Conservation (phyloP, 495 filamentous ascomycete species). For the Viridothelium virens region DNA sequence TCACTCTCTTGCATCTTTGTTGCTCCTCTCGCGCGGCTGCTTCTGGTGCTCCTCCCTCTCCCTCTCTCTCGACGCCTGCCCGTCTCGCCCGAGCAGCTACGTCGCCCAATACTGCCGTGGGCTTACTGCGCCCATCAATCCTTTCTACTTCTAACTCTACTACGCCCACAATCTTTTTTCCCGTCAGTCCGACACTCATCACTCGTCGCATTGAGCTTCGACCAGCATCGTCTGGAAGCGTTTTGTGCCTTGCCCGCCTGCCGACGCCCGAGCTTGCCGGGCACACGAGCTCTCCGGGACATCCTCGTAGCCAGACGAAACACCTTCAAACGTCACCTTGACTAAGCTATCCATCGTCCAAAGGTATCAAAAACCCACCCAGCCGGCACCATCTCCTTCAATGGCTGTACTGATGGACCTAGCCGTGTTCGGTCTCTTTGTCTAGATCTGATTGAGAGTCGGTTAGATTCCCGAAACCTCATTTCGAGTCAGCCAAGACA, state of each 20-base stretch:
- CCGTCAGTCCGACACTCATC: conserved; percentile 8
- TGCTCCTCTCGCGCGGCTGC: background rate
- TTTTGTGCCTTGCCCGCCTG: background rate
- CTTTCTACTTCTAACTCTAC: conserved; percentile 12
- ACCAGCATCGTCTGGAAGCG: background rate
- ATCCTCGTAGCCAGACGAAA: background rate
- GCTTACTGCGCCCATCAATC: conserved; percentile 9
- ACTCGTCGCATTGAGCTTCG: background rate
- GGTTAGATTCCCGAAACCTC: background rate
- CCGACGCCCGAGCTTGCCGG: conserved; percentile 2
- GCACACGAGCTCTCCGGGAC: conserved; percentile 3
- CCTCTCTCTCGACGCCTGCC: background rate
- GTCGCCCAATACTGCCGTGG: conserved; percentile 5
- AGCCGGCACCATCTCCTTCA: background rate
- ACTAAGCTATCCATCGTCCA: background rate
- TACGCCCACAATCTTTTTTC: conserved; percentile 9
- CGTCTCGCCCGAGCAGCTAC: background rate
- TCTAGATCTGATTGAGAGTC: background rate
- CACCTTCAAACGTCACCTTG: background rate
- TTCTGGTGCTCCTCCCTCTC: background rate
- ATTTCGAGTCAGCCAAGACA: conserved; percentile 1
- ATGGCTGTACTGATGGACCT: background rate
- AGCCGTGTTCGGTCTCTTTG: conserved; percentile 5
- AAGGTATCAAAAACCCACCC: background rate
- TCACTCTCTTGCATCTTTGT: conserved; percentile 7